Base-by-base conservation (phyloP, 2,329 filamentous ascomycete genomes). In the Sordariomycetes sp. region DNA sequence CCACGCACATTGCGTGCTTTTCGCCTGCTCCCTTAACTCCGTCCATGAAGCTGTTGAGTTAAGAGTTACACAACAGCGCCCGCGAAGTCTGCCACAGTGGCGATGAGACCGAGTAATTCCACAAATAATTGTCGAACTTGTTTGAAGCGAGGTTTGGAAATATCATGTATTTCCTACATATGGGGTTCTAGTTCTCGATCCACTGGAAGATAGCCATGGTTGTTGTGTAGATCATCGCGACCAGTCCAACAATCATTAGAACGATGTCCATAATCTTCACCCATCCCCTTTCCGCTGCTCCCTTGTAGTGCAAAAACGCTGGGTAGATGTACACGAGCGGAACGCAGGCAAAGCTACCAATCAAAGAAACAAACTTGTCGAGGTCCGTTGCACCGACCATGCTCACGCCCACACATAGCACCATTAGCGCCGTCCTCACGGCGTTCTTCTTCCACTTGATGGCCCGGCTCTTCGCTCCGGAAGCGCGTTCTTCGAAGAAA, bases 371-470 rank as follows among this genome's bases (percentile, higher is more conserved):
- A 43, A 86, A 86, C 41, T 80, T 78, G 55, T 86, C 81, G 40
- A 86, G 59, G 50, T 84, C 78, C 27, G 69, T 75, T 1, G 80
- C 77, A 12, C 81, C 81, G 2, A 75, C 45, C 10, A 81, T 72
- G 12, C 78, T 68, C 28, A 86, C 63, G 15, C 63, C 61, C 8
- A 74, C 75, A 42, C 79, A 82, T 8, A 77, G 24, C 2, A 68
- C 50, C 21, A 82, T 72, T 16, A 82, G 49, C 0, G 51, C 46
- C 0, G 73, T 66, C 16, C 81, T 65, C 45, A 86, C 73, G 2
- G 56, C 67, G 45, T 86, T 86, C 68, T 86, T 86, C 58, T 78
- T 77, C 82, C 82, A 86, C 53, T 86, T 86, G 41, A 78, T 81
- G 24, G 65, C 58, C 21, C 61, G 52, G 40, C 70, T 72, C 46